Conservation (phyloP, 2,329 filamentous ascomycete species). For the Akanthomyces dipterigenus region DNA sequence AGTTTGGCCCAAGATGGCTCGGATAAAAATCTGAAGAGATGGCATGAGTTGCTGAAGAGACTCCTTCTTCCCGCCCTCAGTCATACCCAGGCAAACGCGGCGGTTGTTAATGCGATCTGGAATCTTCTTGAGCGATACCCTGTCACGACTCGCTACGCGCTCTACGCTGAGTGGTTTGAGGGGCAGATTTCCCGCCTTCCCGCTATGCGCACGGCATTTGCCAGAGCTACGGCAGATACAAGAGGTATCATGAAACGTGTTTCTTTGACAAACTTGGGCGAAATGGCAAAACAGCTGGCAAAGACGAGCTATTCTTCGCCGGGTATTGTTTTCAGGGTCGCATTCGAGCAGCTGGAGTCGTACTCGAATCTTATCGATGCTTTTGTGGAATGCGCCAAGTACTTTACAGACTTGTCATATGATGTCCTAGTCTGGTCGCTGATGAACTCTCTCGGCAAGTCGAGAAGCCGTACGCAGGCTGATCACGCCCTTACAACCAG, state of each 20-base stretch:
- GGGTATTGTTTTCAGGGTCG: conserved; percentile 83
- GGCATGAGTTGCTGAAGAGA: conserved; percentile 77
- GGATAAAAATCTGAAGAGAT: conserved; percentile 63
- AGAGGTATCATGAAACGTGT: conserved; percentile 82
- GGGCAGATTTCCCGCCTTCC: conserved; percentile 70
- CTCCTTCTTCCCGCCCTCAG: conserved; percentile 85
- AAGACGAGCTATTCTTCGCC: conserved; percentile 91
- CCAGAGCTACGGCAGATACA: conserved; percentile 69
- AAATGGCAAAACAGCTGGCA: conserved; percentile 81
- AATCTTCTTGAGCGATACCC: conserved; percentile 74
- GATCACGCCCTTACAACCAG: conserved; percentile 68
- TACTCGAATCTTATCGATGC: conserved; percentile 94
- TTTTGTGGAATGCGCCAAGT: conserved; percentile 88
- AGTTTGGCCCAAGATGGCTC: conserved; percentile 67
- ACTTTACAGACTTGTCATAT: conserved; percentile 88
- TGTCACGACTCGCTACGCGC: conserved; percentile 68
- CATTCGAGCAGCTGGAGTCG: conserved; percentile 82
- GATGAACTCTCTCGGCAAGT: conserved; percentile 63
- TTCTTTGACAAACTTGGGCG: conserved; percentile 76
- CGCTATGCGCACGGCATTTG: conserved; percentile 72
- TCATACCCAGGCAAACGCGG: conserved; percentile 76
- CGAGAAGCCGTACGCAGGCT: conserved; percentile 55
- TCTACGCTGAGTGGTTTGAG: conserved; percentile 91
- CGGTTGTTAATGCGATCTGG: conserved; percentile 80
- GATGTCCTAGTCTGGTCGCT: conserved; percentile 92